Evolutionary conservation across 2,329 filamentous ascomycete species (phyloP).

Genomic region (Neofusicoccum umdonicola): DNA sequence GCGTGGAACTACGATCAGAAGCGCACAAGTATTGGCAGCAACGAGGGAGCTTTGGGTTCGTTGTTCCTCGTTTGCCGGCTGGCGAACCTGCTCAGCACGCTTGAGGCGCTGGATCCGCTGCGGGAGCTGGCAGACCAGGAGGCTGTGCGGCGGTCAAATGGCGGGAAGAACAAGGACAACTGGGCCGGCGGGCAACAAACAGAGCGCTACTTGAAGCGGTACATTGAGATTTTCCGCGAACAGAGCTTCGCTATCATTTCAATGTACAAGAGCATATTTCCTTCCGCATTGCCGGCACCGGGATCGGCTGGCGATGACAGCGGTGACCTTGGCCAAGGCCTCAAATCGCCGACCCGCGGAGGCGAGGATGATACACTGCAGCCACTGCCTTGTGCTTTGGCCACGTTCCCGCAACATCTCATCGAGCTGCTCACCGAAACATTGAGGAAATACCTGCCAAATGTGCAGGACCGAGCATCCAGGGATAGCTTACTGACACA

Average conservation of each 20-base stretch:
- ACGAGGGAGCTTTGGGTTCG: conserved; percentile 70
- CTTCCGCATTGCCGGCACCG: conserved; percentile 51
- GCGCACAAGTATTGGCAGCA: conserved; percentile 25
- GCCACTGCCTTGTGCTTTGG: conserved; percentile 70
- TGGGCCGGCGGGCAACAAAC: conserved; percentile 84
- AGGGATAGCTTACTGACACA: conserved; percentile 88
- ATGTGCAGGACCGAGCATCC: conserved; percentile 73
- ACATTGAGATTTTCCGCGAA: conserved; percentile 95
- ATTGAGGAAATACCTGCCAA: conserved; percentile 72
- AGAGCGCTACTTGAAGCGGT: conserved; percentile 89
- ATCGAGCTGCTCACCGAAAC: conserved; percentile 78
- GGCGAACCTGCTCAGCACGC: conserved; percentile 72
- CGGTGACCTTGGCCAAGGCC: not conserved
- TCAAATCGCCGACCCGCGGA: conserved; percentile 18
- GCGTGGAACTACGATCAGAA: conserved; percentile 30
- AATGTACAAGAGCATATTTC: conserved; percentile 89
- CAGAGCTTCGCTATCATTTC: conserved; percentile 95
- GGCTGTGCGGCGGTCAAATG: conserved; percentile 46
- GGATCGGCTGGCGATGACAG: conserved; percentile 23
- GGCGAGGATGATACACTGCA: conserved; percentile 36
- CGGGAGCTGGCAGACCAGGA: conserved; percentile 89
- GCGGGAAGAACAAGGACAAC: conserved; percentile 31
- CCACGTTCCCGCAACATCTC: conserved; percentile 81
- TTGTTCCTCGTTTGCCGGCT: conserved; percentile 86
- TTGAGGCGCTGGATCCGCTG: conserved; percentile 80